Evolutionary conservation across 2,329 filamentous ascomycete species (phyloP), one percentile per base, ranked within the genome.

Genomic region (Sporothrix curviconia): DNA sequence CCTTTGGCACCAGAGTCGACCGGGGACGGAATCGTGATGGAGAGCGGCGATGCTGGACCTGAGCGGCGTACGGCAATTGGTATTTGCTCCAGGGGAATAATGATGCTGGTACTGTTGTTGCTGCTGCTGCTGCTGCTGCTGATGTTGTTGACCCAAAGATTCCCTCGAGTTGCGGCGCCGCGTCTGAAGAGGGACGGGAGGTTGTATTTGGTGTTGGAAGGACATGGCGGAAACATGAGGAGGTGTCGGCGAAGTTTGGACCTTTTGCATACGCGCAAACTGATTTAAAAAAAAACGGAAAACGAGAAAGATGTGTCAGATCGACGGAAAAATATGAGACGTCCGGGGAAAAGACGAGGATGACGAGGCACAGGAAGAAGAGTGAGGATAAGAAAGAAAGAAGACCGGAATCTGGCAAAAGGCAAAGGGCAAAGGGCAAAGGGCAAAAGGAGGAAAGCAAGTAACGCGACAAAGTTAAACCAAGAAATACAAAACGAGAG

Each of bases 1-100:
- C 17, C 44, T 11, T 34, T 56, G 3, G 42, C 36, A 14, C 28
- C 28, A 17, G 39, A 46, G 7, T 59, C 39, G 9, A 11, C 56
- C 2, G 61, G 55, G 3, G 56, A 24, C 4, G 61, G 64, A 12
- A 70, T 68, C 8, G 60, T 65, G 44, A 72, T 69, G 32, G 68
- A 71, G 1, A 72, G 62, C 6, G 67, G 59, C 19, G 67, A 65
- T 5, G 60, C 46, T 14, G 59, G 50, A 25, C 61, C 53, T 54
- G 61, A 61, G 28, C 65, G 64, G 34, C 60, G 62, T 1, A 61
- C 57, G 17, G 64, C 60, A 30, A 63, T 65, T 17, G 63, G 59
- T 64, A 65, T 67, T 40, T 62, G 60, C 44, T 63, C 58, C 19
- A 64, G 59, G n/a, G n/a, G n/a, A n/a, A n/a, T n/a, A n/a, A 32